Evolutionary conservation across 495 filamentous ascomycete species (phyloP), one percentile per base, ranked within the genome.

Genomic region (Lophiotrema nucula): DNA sequence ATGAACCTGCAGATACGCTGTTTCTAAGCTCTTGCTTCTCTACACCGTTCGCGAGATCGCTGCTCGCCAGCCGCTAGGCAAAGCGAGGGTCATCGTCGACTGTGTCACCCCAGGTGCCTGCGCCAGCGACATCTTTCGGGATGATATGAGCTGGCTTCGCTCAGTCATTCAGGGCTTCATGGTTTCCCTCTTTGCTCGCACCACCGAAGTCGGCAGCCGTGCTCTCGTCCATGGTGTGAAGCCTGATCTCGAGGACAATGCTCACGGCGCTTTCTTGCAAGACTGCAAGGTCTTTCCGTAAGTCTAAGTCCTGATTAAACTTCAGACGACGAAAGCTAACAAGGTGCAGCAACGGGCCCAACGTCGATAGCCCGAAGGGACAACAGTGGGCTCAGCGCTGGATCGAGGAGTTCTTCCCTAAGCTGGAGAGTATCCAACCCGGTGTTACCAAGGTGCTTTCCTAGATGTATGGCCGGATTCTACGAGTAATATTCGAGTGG

Each of bases 51-150:
- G 51, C 10, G 12, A 21, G 3, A 44, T 54, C 2, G 56, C 62
- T 67, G 24, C 53, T 67, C 19, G 62, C 64, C 53, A 48, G 1
- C 38, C 19, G 13, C 15, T 53, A 28, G 43, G 39, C 6, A 53
- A 66, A 22, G 44, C 53, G 37, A 46, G 47, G 4, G 72, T 76
- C 19, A 69, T 71, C 23, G 33, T 76, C 11, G 75, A 74, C 62
- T 62, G 58, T 35, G 53, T 76, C 4, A 70, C 67, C 57, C 73
- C 73, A 2, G 73, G 74, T 0, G 50, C 66, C 26, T 77, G 74
- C 59, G 35, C 64, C 31, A 70, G 60, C 21, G 61, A 70, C 18
- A 62, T 77, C 12, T 27, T n/a, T n/a, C 22, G 33, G 3, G 13
- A 23, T 35, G 21, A 53, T 67, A 42, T 56, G 68, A 16, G 42